Evolutionary conservation across 441 rosid species (phyloP).

Genomic region (Croton setiger): DNA sequence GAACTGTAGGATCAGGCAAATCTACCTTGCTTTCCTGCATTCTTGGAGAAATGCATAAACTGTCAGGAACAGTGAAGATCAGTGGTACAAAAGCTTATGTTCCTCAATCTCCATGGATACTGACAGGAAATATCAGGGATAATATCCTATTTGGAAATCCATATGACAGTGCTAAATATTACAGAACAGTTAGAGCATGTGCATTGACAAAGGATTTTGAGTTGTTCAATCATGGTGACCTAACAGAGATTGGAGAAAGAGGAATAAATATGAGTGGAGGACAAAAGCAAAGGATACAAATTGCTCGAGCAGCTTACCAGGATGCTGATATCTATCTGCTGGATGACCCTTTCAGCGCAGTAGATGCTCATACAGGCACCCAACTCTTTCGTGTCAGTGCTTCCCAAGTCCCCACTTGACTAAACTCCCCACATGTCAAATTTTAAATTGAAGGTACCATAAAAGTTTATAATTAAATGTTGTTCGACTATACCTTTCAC

Average conservation of each 20-base stretch:
- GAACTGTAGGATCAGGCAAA: conserved; percentile 95
- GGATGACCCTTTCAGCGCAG: conserved; percentile 98
- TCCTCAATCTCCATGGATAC: conserved; percentile 94
- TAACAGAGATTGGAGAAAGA: conserved; percentile 96
- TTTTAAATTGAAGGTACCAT: background rate
- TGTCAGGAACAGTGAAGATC: conserved; percentile 67
- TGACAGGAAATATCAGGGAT: conserved; percentile 81
- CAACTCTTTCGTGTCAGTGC: conserved; percentile 71
- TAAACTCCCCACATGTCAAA: background rate
- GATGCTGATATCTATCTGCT: conserved; percentile 92
- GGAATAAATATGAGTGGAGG: conserved; percentile 99
- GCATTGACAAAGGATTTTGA: conserved; percentile 84
- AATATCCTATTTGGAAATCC: conserved; percentile 84
- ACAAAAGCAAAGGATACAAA: conserved; percentile 96
- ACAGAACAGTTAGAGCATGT: conserved; percentile 69
- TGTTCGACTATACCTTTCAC: conserved; percentile 12
- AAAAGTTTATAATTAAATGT: background rate
- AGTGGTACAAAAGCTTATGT: conserved; percentile 92
- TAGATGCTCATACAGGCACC: conserved; percentile 99
- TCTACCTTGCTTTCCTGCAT: conserved; percentile 86
- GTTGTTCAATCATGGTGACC: conserved; percentile 72
- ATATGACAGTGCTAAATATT: conserved; percentile 51
- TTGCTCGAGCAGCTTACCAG: conserved; percentile 94
- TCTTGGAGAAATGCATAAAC: conserved; percentile 82
- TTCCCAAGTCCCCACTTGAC: background rate